Conservation (phyloP, 768 basidiomycete genomes). For the Infundibulicybe gibba region DNA sequence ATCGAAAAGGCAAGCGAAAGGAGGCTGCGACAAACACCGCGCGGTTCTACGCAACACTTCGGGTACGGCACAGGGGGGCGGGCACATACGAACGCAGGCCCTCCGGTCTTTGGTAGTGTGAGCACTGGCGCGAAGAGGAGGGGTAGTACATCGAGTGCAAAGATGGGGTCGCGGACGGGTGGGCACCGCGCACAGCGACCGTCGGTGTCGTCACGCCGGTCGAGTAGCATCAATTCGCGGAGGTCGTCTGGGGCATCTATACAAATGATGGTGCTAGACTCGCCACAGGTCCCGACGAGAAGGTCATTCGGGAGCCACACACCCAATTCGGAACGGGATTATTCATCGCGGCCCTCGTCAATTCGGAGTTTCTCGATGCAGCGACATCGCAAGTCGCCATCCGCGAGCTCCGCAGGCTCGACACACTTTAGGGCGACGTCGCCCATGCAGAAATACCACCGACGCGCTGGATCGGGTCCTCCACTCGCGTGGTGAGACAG, state of each 20-base stretch:
- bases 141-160: slow-evolving; percentile 36
- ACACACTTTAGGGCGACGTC: slow-evolving; percentile 65
- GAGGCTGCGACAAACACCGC: slow-evolving; percentile 23
- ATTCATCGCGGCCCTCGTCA: slow-evolving; percentile 79
- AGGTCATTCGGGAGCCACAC: slow-evolving; percentile 79
- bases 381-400: slow-evolving; percentile 72
- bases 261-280: slow-evolving; percentile 54
- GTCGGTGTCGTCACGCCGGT: slow-evolving; percentile 78
- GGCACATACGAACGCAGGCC: slow-evolving; percentile 8
- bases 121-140: slow-evolving; percentile 49
- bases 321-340: slow-evolving; percentile 81
- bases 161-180: slow-evolving; percentile 20
- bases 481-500: slow-evolving; percentile 76
- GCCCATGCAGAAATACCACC: slow-evolving; percentile 76
- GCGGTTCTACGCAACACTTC: background rate
- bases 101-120: slow-evolving; percentile 15
- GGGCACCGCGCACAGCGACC: slow-evolving; percentile 63
- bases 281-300: slow-evolving; percentile 59
- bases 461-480: slow-evolving; percentile 80
- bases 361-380: slow-evolving; percentile 74
- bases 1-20: slow-evolving; percentile 83
- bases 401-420: slow-evolving; percentile 74
- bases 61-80: slow-evolving; percentile 1
- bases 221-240: slow-evolving; percentile 88
- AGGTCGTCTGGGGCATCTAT: slow-evolving; percentile 53